phyloP scores from a whole-genome alignment of 2,329 filamentous ascomycete genomes.

The Nothophaeocryptopus gaeumannii region DNA sequence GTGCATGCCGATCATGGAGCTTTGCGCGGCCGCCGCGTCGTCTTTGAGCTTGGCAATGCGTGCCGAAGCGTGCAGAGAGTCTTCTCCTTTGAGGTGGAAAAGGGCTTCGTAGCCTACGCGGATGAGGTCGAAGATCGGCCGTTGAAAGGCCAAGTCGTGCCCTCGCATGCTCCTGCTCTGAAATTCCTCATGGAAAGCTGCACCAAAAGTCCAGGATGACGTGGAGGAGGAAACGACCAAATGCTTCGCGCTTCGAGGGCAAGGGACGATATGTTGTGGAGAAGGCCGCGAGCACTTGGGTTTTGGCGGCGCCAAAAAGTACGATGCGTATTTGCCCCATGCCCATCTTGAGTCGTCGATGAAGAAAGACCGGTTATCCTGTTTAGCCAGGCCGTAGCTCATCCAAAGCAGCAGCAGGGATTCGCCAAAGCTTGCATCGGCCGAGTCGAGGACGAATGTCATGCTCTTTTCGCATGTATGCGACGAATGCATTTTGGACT shows the following conservation, averaged over 20 bases:
- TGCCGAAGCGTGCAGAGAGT: constrained; percentile 61
- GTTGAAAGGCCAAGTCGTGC: constrained; percentile 41
- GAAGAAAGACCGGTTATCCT: constrained; percentile 75
- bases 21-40: constrained; percentile 45
- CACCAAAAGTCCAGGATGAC: constrained; percentile 61
- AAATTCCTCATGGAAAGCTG: constrained; percentile 53
- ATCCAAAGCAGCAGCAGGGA: constrained; percentile 79
- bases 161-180: constrained; percentile 19
- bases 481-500: constrained; percentile 13
- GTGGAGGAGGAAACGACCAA: constrained; percentile 71
- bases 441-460: constrained; percentile 73
- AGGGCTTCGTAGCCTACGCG: constrained; percentile 69
- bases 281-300: constrained; percentile 69
- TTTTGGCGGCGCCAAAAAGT: constrained; percentile 66
- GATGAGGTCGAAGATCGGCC: constrained; percentile 65
- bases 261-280: constrained; percentile 73
- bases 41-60: constrained; percentile 58
- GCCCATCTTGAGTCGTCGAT: constrained; percentile 80
- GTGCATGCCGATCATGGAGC: constrained; percentile 68
- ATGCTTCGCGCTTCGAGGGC: constrained; percentile 72
- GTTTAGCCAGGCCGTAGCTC: constrained; percentile 73
- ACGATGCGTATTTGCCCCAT: constrained; percentile 71
- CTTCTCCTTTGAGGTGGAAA: constrained; percentile 66
- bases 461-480: constrained; percentile 67
- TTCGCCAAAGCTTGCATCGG: constrained; percentile 73